These are phyloP conservation scores for Calonectria pseudoturangicola DNA, from an alignment of 2,329 filamentous ascomycete genomes.

Conservation along the genomic window DNA sequence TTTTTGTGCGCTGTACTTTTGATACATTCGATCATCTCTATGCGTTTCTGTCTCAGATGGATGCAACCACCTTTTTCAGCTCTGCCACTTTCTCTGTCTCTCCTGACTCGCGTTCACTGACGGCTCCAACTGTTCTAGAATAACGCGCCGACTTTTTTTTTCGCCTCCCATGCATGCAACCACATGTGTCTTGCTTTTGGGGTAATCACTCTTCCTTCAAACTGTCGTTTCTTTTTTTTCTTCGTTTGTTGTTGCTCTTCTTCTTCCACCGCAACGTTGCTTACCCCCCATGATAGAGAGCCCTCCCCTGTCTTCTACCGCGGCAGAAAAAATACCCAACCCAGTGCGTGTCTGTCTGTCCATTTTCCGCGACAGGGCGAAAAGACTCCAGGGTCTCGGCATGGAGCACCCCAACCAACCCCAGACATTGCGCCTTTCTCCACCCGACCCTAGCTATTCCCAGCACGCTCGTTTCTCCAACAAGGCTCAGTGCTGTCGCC, in stretches of 20 bases:
- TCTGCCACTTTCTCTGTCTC: background rate
- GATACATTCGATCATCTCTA: background rate
- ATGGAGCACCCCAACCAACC: constrained; percentile 24
- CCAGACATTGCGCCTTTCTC: constrained; percentile 10
- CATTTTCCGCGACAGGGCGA: constrained; percentile 10
- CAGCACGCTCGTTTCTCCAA: constrained; percentile 30
- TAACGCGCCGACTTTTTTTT: background rate
- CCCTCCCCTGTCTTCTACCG: background rate
- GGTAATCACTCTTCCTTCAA: background rate
- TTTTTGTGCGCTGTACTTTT: background rate
- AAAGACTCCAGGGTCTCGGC: background rate
- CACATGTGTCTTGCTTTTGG: constrained; percentile 4
- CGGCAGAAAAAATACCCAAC: constrained; percentile 13
- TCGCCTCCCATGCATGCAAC: constrained; percentile 20
- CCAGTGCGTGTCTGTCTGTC: constrained; percentile 16
- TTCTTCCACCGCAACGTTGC: background rate
- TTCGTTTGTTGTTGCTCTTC: background rate
- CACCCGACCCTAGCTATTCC: constrained; percentile 5
- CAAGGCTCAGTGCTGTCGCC: background rate
- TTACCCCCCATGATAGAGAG: background rate
- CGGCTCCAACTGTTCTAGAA: constrained; percentile 8
- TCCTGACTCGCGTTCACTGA: constrained; percentile 22
- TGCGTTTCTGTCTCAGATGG: constrained; percentile 8
- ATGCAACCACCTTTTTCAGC: background rate
- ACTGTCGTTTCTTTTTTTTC: background rate